phyloP scores from a whole-genome alignment of 352 stramenopile genomes.

The Phytophthora nicotianae region DNA sequence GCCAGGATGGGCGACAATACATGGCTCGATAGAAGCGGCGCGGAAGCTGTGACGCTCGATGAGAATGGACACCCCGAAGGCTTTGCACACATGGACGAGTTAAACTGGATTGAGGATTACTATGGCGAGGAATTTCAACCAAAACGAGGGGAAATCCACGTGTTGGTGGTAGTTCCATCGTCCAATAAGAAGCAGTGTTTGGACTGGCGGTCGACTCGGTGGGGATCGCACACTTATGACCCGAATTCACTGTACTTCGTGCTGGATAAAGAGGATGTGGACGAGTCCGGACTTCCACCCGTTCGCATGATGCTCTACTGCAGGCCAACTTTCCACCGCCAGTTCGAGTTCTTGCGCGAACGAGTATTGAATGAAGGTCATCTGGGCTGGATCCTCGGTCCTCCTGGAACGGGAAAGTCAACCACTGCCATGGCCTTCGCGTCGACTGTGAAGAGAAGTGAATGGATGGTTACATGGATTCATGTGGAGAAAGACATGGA shows the following conservation, averaged over 20 bases:
- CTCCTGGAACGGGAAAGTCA: neutral
- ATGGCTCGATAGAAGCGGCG: no score
- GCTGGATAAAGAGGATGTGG: neutral
- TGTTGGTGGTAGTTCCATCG: neutral
- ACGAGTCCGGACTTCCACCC: neutral
- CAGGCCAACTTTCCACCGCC: neutral
- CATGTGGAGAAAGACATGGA: neutral
- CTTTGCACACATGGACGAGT: no score
- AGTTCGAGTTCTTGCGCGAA: neutral
- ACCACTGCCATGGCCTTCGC: neutral
- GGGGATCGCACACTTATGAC: neutral
- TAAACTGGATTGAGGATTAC: no score
- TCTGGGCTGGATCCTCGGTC: neutral
- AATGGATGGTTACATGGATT: neutral
- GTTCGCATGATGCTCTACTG: neutral
- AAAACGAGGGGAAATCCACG: no score
- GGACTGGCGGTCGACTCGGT: neutral
- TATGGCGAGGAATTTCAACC: no score
- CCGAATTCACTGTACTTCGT: neutral
- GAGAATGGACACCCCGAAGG: no score
- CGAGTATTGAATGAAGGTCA: neutral
- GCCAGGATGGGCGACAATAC: no score
- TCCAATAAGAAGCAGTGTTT: neutral
- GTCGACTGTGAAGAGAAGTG: neutral
- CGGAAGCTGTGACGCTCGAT: no score